Conservation (phyloP, 208 protist genomes). For the Trypanosoma brucei region DNA sequence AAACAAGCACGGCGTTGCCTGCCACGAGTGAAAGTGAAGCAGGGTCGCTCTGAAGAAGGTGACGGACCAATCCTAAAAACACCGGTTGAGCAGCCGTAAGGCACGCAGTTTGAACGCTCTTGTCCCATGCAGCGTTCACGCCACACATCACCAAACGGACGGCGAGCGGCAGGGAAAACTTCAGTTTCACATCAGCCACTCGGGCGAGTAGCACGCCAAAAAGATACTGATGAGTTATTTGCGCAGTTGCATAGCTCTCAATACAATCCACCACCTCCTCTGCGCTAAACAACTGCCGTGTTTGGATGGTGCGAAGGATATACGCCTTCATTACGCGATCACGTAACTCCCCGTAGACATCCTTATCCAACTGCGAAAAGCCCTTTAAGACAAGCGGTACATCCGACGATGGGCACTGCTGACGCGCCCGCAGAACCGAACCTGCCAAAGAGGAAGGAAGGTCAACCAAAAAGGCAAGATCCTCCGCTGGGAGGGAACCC, state of each 20-base stretch:
- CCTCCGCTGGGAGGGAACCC: conserved; percentile 4
- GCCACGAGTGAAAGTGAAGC: conserved; percentile 44
- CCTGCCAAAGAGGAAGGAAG: conserved; percentile 31
- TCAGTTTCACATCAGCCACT: conserved; percentile 49
- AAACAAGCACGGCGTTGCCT: conserved; percentile 39
- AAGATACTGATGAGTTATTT: conserved; percentile 58
- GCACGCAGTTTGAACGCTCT: conserved; percentile 50
- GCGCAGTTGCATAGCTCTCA: conserved; percentile 62
- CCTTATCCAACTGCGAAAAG: conserved; percentile 35
- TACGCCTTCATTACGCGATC: conserved; percentile 45
- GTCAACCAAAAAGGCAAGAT: conserved; percentile 21
- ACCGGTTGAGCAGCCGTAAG: conserved; percentile 68
- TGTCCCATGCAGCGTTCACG: conserved; percentile 22
- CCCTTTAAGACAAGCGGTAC: conserved; percentile 46
- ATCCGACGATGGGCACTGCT: conserved; percentile 34
- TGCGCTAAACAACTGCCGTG: conserved; percentile 30
- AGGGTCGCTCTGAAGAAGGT: conserved; percentile 67
- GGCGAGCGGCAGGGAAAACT: conserved; percentile 54
- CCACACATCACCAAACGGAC: conserved; percentile 69
- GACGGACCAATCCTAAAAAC: conserved; percentile 59
- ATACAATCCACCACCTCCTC: conserved; percentile 60
- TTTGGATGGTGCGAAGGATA: conserved; percentile 57
- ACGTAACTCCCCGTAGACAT: conserved; percentile 17
- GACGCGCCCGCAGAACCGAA: conserved; percentile 34
- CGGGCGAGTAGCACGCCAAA: conserved; percentile 70